phyloP scores from a whole-genome alignment of 177 flowering plant genomes.

The Tripterygium wilfordii region DNA sequence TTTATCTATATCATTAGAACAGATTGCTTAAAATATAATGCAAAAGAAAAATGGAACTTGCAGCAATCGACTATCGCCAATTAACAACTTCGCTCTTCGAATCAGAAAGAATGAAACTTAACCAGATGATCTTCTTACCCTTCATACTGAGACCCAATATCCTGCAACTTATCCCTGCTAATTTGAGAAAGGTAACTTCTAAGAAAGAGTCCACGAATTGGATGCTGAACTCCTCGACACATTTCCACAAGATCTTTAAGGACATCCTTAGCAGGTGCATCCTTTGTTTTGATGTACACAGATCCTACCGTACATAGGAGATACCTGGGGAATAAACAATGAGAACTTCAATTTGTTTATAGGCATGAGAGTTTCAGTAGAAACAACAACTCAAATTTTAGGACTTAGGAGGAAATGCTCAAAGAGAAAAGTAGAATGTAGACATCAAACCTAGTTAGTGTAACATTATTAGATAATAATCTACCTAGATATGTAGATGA shows the following conservation, averaged over 20 bases:
- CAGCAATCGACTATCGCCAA: too few species aligned
- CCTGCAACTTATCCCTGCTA: conserved; percentile 91
- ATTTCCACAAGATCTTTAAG: conserved; percentile 97
- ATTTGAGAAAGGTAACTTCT: conserved; percentile 93
- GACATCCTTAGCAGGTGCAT: conserved; percentile 93
- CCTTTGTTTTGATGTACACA: conserved; percentile 89
- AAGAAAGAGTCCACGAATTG: conserved; percentile 90
- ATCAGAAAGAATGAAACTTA: too few species aligned
- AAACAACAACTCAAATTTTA: background rate
- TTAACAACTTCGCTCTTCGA: too few species aligned
- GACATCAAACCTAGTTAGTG: too few species aligned
- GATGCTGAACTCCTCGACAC: conserved; percentile 97
- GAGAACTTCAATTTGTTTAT: conserved; percentile 3
- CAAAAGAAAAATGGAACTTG: too few species aligned
- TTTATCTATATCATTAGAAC: too few species aligned
- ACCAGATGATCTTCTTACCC: conserved; percentile 59
- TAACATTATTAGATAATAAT: too few species aligned
- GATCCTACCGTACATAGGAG: conserved; percentile 98
- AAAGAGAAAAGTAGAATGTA: too few species aligned
- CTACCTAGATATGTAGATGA: too few species aligned
- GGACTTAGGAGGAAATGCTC: too few species aligned
- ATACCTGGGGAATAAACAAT: conserved; percentile 50
- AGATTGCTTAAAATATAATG: too few species aligned
- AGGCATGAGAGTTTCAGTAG: background rate
- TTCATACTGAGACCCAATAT: conserved; percentile 93